These are phyloP conservation scores for Camelina sativa DNA, from an alignment of 345 rosid genomes.

Conservation along the genomic window DNA sequence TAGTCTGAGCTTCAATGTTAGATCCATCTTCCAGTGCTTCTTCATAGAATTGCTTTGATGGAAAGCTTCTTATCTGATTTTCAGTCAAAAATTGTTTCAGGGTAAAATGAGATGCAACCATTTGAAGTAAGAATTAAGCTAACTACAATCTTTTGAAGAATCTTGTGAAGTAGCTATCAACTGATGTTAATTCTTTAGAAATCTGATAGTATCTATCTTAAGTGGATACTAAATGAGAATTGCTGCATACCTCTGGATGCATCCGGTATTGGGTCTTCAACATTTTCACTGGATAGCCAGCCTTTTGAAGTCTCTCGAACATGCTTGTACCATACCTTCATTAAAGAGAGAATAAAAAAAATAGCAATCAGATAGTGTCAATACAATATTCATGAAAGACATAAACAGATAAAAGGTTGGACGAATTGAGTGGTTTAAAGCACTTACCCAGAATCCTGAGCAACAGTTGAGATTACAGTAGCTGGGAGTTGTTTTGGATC, in stretches of 20 bases:
- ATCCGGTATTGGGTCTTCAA: slow-evolving; percentile 91
- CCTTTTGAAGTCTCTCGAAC: slow-evolving; percentile 95
- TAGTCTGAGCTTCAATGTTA: slow-evolving; percentile 65
- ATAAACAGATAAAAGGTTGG: slow-evolving; percentile 7
- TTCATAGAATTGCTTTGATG: slow-evolving; percentile 81
- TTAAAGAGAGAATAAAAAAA: slow-evolving; percentile 2
- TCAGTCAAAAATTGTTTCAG: slow-evolving; percentile 1
- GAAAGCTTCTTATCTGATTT: slow-evolving; percentile 84
- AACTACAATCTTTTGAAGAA: not conserved
- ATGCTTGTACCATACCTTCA: slow-evolving; percentile 89
- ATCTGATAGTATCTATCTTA: not conserved
- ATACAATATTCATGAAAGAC: not conserved
- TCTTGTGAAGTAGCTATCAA: slow-evolving; percentile 5
- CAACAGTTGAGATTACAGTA: slow-evolving; percentile 87
- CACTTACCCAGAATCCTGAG: slow-evolving; percentile 74
- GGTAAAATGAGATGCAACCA: slow-evolving; percentile 18
- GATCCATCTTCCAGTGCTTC: slow-evolving; percentile 84
- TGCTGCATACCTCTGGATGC: slow-evolving; percentile 87
- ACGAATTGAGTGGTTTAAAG: slow-evolving; percentile 7
- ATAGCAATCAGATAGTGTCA: slow-evolving; percentile 2
- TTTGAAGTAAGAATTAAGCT: slow-evolving; percentile 1
- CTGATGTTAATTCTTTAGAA: not conserved
- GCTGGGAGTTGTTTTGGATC: slow-evolving; percentile 98
- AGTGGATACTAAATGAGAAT: not conserved
- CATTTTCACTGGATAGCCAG: slow-evolving; percentile 95